phyloP scores from a whole-genome alignment of 1,139 yeast species.

The Taphrina pruni region DNA sequence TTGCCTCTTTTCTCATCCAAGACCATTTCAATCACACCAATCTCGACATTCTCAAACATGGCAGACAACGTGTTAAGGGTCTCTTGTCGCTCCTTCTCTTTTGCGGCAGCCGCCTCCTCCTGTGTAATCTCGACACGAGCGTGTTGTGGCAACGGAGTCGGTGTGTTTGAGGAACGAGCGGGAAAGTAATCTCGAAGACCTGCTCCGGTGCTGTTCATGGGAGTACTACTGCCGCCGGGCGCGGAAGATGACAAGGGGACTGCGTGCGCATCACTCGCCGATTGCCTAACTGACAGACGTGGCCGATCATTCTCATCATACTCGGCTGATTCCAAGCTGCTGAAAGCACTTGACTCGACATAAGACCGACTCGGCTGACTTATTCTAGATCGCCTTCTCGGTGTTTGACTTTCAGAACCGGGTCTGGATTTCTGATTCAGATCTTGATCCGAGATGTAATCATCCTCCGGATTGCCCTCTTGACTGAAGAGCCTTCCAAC shows the following conservation, averaged over 20 bases:
- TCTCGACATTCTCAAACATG: conserved; percentile 79
- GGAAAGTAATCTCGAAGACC: conserved; percentile 10
- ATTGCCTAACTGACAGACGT: not conserved
- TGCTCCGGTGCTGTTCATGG: conserved; percentile 1
- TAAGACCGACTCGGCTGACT: conserved; percentile 17
- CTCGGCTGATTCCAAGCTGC: not conserved
- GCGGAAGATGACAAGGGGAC: conserved; percentile 12
- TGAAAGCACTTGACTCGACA: conserved; percentile 30
- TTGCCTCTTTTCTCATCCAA: conserved; percentile 69
- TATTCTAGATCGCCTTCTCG: conserved; percentile 7
- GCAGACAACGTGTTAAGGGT: conserved; percentile 61
- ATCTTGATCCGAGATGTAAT: conserved; percentile 18
- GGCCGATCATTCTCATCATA: conserved; percentile 13
- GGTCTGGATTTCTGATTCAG: conserved; percentile 6
- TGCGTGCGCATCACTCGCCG: not conserved
- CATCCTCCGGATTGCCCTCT: conserved; percentile 18
- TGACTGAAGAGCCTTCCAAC: conserved; percentile 37
- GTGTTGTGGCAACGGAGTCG: conserved; percentile 10
- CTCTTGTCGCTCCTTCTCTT: conserved; percentile 54
- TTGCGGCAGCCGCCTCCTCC: conserved; percentile 51
- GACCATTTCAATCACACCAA: conserved; percentile 71
- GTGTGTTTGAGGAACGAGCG: not conserved
- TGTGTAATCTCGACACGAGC: conserved; percentile 53
- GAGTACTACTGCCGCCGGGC: conserved; percentile 8
- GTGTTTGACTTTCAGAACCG: not conserved